Percentiles rank a stretch among this genome's conserved stretches.
phyloP scores from a whole-genome alignment of 441 rosid species.

The Erysimum cheiri region DNA sequence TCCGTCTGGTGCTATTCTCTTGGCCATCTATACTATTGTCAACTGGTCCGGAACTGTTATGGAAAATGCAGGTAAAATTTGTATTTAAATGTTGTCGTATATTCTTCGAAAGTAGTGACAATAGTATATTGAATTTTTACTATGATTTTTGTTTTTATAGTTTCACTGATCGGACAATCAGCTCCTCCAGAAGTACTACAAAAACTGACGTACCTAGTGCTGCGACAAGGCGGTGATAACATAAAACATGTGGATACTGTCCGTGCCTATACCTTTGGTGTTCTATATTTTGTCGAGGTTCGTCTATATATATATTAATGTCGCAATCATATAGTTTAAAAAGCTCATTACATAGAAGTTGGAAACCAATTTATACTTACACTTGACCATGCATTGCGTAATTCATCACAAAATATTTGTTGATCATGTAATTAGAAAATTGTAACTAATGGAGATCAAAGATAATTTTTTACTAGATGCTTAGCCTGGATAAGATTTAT shows the following conservation, averaged over 20 bases:
- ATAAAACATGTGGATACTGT: slow-evolving; percentile 77
- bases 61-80: slow-evolving; percentile 68
- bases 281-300: slow-evolving; percentile 85
- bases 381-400: not conserved
- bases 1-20: slow-evolving; percentile 76
- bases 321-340: not conserved
- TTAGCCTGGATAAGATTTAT: not conserved
- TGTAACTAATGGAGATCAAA: not conserved
- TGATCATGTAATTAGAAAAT: not conserved
- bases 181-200: slow-evolving; percentile 79
- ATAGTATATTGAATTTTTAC: not conserved
- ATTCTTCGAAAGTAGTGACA: slow-evolving; percentile 7
- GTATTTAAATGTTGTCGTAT: not conserved
- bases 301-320: not conserved
- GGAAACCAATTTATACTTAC: not conserved
- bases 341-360: not conserved
- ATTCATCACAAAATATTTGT: not conserved
- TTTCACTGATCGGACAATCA: slow-evolving; percentile 75
- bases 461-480: not conserved
- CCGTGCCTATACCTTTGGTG: slow-evolving; percentile 83
- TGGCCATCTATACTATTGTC: slow-evolving; percentile 76
- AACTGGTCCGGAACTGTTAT: slow-evolving; percentile 85
- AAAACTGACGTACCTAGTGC: slow-evolving; percentile 71
- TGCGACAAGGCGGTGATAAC: slow-evolving; percentile 55
- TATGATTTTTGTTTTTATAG: slow-evolving; percentile 42